Conservation (phyloP, 2,329 filamentous ascomycete species). For the Botrytis tulipae region DNA sequence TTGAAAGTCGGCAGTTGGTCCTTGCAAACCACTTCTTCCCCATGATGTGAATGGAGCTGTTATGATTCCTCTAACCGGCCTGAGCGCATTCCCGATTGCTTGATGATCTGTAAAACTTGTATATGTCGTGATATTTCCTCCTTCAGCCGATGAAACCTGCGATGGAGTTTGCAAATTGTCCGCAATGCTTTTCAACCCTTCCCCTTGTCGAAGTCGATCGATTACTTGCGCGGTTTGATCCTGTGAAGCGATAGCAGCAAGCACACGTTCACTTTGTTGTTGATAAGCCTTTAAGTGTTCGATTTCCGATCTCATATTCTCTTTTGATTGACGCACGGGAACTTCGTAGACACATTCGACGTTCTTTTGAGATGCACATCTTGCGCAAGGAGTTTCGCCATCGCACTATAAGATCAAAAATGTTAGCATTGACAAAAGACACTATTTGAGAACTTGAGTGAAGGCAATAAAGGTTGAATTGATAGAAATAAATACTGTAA, state of each 20-base stretch:
- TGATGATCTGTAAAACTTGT: conserved; percentile 41
- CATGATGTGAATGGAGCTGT: conserved; percentile 49
- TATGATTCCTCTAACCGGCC: conserved; percentile 43
- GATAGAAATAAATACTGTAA: neutral
- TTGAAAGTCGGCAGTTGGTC: conserved; percentile 18
- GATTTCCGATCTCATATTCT: conserved; percentile 58
- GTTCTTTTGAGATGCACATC: conserved; percentile 54
- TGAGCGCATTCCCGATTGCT: conserved; percentile 30
- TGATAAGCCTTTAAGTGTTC: conserved; percentile 55
- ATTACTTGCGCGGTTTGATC: conserved; percentile 49
- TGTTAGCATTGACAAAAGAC: neutral
- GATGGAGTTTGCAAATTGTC: conserved; percentile 49
- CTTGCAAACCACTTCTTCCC: conserved; percentile 46
- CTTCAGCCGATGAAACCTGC: conserved; percentile 33
- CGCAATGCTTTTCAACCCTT: conserved; percentile 54
- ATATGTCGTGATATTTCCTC: conserved; percentile 33
- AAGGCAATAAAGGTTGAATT: neutral
- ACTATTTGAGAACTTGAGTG: neutral
- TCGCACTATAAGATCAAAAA: conserved; percentile 49
- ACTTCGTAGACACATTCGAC: conserved; percentile 60
- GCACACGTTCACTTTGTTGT: conserved; percentile 53
- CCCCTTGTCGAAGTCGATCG: conserved; percentile 51
- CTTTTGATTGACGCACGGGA: conserved; percentile 63
- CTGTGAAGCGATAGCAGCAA: conserved; percentile 48
- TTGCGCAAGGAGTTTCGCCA: conserved; percentile 49